phyloP scores from a whole-genome alignment of 345 rosid species.

The Hibiscus mutabilis region DNA sequence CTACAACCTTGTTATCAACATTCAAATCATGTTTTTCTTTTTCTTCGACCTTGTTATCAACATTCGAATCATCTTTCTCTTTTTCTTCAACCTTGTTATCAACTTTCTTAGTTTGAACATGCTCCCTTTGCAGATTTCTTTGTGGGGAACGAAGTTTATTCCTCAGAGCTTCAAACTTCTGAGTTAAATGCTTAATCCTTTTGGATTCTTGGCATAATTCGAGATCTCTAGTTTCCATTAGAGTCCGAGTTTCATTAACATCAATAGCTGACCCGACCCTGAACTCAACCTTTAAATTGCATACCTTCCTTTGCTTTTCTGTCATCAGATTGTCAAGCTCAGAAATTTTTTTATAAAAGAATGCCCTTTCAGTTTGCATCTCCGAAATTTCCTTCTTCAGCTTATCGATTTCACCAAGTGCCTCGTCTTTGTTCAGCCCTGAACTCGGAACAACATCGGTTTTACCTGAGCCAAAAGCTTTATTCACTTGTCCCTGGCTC shows the following conservation, averaged over 20 bases:
- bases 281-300: conserved; percentile 73
- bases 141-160: conserved; percentile 18
- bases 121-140: conserved; percentile 15
- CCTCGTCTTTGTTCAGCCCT: conserved; percentile 52
- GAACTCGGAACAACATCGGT: conserved; percentile 30
- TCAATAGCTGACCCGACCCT: conserved; percentile 46
- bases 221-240: conserved; percentile 68
- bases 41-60: no score
- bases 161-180: conserved; percentile 36
- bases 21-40: no score
- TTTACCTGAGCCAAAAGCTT: conserved; percentile 22
- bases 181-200: conserved; percentile 40
- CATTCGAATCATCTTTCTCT: neutral
- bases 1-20: no score
- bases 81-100: conserved; percentile 11
- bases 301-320: conserved; percentile 51
- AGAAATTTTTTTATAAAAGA: conserved; percentile 43
- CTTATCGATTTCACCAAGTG: conserved; percentile 50
- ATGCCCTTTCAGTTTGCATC: conserved; percentile 74
- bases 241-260: conserved; percentile 63
- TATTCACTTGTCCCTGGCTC: conserved; percentile 34
- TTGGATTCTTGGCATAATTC: conserved; percentile 58
- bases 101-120: conserved; percentile 13
- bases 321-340: conserved; percentile 47
- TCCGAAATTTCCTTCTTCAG: conserved; percentile 62